A percentile compares a stretch with the other conserved stretches of the same genome.
These are phyloP conservation scores for Neckera pumila DNA, from an alignment of 225 moss, liverwort and hornwort species.

Conservation along the genomic window DNA sequence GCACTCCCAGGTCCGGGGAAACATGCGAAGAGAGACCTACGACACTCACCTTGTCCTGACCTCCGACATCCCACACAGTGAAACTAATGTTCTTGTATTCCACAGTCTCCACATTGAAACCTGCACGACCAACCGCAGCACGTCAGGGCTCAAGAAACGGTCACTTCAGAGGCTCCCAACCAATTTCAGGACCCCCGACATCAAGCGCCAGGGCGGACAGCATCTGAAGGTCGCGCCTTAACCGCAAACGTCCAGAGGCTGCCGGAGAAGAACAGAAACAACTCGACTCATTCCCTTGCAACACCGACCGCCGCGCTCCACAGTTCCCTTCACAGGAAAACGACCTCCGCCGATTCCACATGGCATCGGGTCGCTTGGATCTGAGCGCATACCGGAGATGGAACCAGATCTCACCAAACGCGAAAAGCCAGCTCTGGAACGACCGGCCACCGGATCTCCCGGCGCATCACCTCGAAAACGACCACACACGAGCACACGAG, in stretches of 20 bases:
- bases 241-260: too few relatives aligned
- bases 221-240: neutral
- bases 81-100: slow-evolving; percentile 97
- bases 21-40: neutral
- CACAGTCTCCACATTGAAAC: slow-evolving; percentile 93
- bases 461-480: neutral
- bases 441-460: neutral
- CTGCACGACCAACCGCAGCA: neutral
- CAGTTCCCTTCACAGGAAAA: too few relatives aligned
- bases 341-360: neutral
- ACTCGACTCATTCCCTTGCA: neutral
- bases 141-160: neutral
- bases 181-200: neutral
- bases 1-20: neutral
- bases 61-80: slow-evolving; percentile 93
- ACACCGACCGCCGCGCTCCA: neutral
- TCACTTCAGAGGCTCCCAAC: too few relatives aligned
- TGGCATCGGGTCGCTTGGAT: neutral
- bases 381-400: neutral
- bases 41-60: slow-evolving; percentile 76
- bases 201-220: neutral
- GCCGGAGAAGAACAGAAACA: too few relatives aligned
- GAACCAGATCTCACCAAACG: neutral
- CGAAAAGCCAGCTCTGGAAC: neutral
- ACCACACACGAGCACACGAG: too few relatives aligned